These are phyloP conservation scores for Chalciporus sphaerocephalus DNA, from an alignment of 768 basidiomycete species.

Conservation along the genomic window DNA sequence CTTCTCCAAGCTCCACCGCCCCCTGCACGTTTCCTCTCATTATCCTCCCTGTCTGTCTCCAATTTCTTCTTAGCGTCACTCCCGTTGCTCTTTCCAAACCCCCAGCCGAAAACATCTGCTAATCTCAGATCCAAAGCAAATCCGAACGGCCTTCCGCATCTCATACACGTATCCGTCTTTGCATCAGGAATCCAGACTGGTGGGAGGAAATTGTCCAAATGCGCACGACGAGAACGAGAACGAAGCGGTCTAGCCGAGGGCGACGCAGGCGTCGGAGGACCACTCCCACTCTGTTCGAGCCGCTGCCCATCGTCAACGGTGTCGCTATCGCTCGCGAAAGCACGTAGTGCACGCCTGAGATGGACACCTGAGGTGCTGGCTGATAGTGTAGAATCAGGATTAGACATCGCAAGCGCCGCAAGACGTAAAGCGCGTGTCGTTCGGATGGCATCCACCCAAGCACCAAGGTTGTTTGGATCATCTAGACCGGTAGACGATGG, in stretches of 20 bases:
- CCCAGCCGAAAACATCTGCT: constrained; percentile 28
- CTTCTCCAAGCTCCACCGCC: constrained; percentile 42
- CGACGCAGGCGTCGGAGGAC: constrained; percentile 34
- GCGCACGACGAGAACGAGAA: constrained; percentile 23
- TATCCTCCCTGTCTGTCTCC: constrained; percentile 6
- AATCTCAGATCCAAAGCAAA: constrained; percentile 33
- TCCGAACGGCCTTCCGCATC: constrained; percentile 72
- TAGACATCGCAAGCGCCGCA: constrained; percentile 62
- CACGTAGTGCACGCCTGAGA: constrained; percentile 67
- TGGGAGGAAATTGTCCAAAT: constrained; percentile 63
- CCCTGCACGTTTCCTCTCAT: constrained; percentile 10
- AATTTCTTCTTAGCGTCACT: constrained; percentile 13
- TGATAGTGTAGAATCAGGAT: constrained; percentile 78
- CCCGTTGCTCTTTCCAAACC: constrained; percentile 32
- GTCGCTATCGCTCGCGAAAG: constrained; percentile 50
- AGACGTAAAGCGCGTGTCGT: constrained; percentile 68
- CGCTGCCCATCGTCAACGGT: constrained; percentile 36
- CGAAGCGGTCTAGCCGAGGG: background rate
- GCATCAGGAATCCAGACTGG: constrained; percentile 91
- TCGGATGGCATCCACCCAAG: constrained; percentile 66
- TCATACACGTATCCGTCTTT: constrained; percentile 80
- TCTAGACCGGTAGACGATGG: constrained; percentile 1
- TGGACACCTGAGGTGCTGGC: constrained; percentile 74
- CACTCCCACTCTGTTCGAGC: constrained; percentile 37
- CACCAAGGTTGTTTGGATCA: constrained; percentile 34